Evolutionary conservation across 2,329 filamentous ascomycete genomes (phyloP).

Genomic region (Penicillium psychrosexuale): DNA sequence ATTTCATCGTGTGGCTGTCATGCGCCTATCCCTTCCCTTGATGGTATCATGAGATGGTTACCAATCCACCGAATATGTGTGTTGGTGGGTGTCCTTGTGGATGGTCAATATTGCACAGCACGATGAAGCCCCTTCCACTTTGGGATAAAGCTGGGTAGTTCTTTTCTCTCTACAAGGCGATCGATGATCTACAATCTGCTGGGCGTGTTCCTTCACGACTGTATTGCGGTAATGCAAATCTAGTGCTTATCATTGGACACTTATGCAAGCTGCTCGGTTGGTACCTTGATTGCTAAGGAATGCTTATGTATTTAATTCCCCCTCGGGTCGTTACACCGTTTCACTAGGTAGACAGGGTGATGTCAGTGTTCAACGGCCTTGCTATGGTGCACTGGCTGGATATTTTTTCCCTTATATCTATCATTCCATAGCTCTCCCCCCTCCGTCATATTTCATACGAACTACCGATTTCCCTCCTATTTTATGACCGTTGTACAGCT

Average conservation of each 20-base stretch:
- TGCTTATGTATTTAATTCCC: background rate
- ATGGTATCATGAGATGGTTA: background rate
- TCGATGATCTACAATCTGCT: background rate
- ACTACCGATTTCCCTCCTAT: background rate
- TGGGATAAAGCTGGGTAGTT: background rate
- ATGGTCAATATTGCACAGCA: background rate
- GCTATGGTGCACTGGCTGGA: slow-evolving; percentile 2
- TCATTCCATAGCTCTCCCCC: slow-evolving; percentile 12
- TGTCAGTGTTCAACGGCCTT: background rate
- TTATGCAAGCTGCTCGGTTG: background rate
- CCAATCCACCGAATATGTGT: background rate
- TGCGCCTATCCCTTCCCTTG: background rate
- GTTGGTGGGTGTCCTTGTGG: background rate
- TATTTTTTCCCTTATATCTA: slow-evolving; percentile 17
- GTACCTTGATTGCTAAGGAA: slow-evolving; percentile 12
- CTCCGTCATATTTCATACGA: background rate
- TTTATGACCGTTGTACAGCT: background rate
- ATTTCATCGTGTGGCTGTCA: background rate
- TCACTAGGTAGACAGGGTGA: slow-evolving; percentile 4
- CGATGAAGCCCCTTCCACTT: background rate
- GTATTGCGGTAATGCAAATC: background rate
- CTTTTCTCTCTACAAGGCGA: background rate
- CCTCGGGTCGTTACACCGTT: slow-evolving; percentile 5
- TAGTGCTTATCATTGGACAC: background rate
- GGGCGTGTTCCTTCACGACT: background rate